phyloP scores from a whole-genome alignment of 192 early-diverging fungal species.

The Coemansia sp. region DNA sequence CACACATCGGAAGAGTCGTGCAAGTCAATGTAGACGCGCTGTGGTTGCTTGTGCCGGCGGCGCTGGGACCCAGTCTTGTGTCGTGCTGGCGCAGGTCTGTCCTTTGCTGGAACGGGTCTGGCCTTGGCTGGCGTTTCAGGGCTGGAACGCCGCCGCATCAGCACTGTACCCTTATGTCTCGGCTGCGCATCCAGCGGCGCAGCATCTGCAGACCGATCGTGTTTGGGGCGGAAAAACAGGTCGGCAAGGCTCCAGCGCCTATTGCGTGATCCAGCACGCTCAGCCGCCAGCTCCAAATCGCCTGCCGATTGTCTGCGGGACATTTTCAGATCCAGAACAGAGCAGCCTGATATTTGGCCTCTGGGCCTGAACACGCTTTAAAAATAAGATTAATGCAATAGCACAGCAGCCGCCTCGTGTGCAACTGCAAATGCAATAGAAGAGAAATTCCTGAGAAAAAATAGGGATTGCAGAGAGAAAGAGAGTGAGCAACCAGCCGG shows the following conservation, averaged over 20 bases:
- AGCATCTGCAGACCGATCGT: not conserved
- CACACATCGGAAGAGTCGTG: constrained; percentile 22
- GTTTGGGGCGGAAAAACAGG: constrained; percentile 7
- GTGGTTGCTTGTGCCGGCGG: not conserved
- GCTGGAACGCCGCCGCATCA: constrained; percentile 2
- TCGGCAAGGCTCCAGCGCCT: constrained; percentile 13
- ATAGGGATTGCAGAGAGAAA: not conserved
- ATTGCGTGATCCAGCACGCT: constrained; percentile 3
- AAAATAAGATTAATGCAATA: not conserved
- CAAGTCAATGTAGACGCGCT: constrained; percentile 4
- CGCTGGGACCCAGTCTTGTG: not conserved
- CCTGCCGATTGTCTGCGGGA: constrained; percentile 4
- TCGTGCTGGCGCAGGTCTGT: not conserved
- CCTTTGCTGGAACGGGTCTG: not conserved
- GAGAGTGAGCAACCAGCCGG: not conserved
- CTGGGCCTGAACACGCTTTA: not conserved
- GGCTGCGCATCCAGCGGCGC: not conserved
- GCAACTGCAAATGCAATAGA: constrained; percentile 8
- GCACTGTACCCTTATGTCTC: not conserved
- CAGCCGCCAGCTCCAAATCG: not conserved
- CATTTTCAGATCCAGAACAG: constrained; percentile 7
- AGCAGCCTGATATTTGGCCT: not conserved
- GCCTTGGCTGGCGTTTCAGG: not conserved
- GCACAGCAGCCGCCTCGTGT: constrained; percentile 1
- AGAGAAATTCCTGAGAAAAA: not conserved